Evolutionary conservation across 2,329 filamentous ascomycete species (phyloP), one percentile per base, ranked within the genome.

Genomic region (Apiospora malaysiana): DNA sequence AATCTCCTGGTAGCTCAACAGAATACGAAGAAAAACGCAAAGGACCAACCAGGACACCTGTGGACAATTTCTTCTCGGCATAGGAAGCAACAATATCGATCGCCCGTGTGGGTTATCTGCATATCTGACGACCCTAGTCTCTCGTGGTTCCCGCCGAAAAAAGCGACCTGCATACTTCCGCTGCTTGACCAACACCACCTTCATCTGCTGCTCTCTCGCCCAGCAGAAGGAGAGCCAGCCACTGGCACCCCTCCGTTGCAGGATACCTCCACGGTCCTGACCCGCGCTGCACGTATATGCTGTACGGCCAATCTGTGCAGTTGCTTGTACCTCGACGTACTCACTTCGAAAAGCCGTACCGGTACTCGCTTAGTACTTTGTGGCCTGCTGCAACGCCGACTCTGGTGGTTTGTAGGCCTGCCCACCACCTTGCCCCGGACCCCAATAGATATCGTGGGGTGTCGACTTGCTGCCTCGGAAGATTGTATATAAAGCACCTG

Each of bases 321-420:
- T 72, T 70, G 69, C 73, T 75, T 56, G 78, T 80, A 79, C 76
- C 77, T 77, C 69, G 76, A 78, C 77, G 77, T 79, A 79, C 77
- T 77, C 76, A 72, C 76, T 74, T 75, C 75, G 72, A 75, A 73
- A 70, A 71, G 65, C 77, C 71, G 79, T 80, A 80, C 78, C 74
- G 74, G 75, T 79, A 78, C 79, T 77, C 71, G 73, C 69, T 72
- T 72, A 77, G 76, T 80, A 80, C 78, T 75, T 69, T 21, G 68
- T 43, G 68, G 37, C 42, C 68, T 49, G 68, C 49, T 59, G 21
- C 47, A 32, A 40, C 56, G 37, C 56, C 56, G 56, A 40, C 56
- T 40, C 32, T 63, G 27, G 56, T 63, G 56, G 56, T 63, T 63
- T 63, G 56, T 63, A 63, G 56, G 56, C 56, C 56, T 63, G 21